These are phyloP conservation scores for Penicillium sp. DNA, from an alignment of 2,329 filamentous ascomycete genomes.

Conservation along the genomic window DNA sequence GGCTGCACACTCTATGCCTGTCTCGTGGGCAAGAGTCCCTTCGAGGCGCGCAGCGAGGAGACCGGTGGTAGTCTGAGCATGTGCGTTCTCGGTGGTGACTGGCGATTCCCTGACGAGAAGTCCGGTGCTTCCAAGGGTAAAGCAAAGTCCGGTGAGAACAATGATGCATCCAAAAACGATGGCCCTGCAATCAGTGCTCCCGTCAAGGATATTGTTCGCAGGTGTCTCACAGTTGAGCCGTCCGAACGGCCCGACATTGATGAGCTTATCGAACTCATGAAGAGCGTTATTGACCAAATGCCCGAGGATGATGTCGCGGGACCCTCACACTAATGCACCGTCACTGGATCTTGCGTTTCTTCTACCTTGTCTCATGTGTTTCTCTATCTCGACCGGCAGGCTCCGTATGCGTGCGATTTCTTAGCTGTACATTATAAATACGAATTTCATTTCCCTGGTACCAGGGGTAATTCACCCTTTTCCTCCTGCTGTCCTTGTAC, in stretches of 20 bases:
- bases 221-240: constrained; percentile 83
- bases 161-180: constrained; percentile 32
- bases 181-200: constrained; percentile 69
- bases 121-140: constrained; percentile 62
- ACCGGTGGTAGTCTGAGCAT: constrained; percentile 91
- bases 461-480: background rate
- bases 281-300: constrained; percentile 66
- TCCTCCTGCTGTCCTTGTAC: background rate
- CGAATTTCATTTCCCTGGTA: background rate
- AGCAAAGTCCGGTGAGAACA: constrained; percentile 44
- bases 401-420: constrained; percentile 3
- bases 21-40: constrained; percentile 92
- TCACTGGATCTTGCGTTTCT: background rate
- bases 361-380: constrained; percentile 1
- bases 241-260: constrained; percentile 83
- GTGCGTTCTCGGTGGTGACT: constrained; percentile 90
- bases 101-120: constrained; percentile 87
- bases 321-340: constrained; percentile 22
- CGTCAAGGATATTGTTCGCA: constrained; percentile 83
- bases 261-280: constrained; percentile 76
- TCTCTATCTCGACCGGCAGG: constrained; percentile 10
- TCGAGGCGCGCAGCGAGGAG: constrained; percentile 93
- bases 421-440: constrained; percentile 11
- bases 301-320: constrained; percentile 54
- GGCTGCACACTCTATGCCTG: constrained; percentile 98